Conservation (phyloP, 495 filamentous ascomycete species). For the Aspergillus steynii region DNA sequence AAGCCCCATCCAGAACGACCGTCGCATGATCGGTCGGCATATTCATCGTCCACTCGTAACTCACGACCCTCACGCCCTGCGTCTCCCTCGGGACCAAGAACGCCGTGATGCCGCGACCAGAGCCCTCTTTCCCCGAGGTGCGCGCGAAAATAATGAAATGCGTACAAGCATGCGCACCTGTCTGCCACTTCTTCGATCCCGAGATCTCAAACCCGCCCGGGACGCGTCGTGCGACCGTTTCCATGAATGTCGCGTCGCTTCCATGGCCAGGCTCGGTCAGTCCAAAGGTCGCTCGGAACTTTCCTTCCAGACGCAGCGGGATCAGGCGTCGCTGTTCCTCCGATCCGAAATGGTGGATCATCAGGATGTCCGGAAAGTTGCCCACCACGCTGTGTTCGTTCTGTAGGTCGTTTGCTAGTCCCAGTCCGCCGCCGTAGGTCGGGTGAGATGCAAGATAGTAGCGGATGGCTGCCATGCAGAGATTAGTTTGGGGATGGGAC, state of each 20-base stretch:
- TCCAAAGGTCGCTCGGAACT: constrained; percentile 56
- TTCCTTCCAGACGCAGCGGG: constrained; percentile 44
- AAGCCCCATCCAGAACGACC: constrained; percentile 49
- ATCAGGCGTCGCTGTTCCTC: constrained; percentile 52
- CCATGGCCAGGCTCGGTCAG: constrained; percentile 62
- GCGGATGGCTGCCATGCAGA: constrained; percentile 62
- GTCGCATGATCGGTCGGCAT: constrained; percentile 65
- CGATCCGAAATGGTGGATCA: constrained; percentile 57
- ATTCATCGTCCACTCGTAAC: constrained; percentile 62
- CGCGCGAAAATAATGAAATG: constrained; percentile 61
- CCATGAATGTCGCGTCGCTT: constrained; percentile 60
- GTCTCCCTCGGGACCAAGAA: constrained; percentile 54
- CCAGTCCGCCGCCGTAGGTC: constrained; percentile 45
- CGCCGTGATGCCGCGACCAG: constrained; percentile 54
- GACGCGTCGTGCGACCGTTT: constrained; percentile 42
- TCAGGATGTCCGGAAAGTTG: constrained; percentile 59
- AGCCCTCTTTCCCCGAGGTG: constrained; percentile 46
- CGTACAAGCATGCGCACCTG: constrained; percentile 57
- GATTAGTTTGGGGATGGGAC: constrained; percentile 46
- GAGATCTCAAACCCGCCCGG: constrained; percentile 51
- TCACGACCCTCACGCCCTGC: constrained; percentile 46
- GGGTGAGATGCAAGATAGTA: constrained; percentile 55
- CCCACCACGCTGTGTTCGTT: constrained; percentile 60
- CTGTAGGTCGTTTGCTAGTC: constrained; percentile 62
- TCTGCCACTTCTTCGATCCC: constrained; percentile 63